These are phyloP conservation scores for Boletus speciosus DNA, from an alignment of 768 basidiomycete species.

Conservation along the genomic window DNA sequence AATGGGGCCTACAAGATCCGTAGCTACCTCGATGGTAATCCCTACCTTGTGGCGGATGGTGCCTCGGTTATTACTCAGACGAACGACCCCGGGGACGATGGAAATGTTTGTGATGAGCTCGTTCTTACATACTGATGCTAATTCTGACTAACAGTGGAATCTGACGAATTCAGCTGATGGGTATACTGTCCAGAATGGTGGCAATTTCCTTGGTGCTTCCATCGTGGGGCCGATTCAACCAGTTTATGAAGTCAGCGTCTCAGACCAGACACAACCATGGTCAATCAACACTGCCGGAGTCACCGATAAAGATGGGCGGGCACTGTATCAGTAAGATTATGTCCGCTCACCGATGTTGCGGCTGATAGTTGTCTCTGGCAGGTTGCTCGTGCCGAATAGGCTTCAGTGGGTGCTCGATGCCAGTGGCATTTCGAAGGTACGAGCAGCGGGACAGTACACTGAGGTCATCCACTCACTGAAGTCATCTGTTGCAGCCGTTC, in stretches of 20 bases:
- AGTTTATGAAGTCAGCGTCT: not conserved
- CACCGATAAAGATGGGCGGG: not conserved
- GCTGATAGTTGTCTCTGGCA: not conserved
- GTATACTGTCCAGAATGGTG: not conserved
- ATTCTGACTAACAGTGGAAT: not conserved
- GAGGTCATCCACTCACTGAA: not conserved
- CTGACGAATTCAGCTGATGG: not conserved
- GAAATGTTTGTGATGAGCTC: not conserved
- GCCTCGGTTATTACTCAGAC: not conserved
- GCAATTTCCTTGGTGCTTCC: not conserved
- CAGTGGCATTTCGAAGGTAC: not conserved
- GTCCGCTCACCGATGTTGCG: too few relatives aligned
- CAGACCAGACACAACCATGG: not conserved
- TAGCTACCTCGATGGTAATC: not conserved
- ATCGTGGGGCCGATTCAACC: not conserved
- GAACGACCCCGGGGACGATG: not conserved
- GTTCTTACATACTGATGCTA: not conserved
- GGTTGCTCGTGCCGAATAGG: not conserved
- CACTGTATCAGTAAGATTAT: not conserved
- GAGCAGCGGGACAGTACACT: not conserved
- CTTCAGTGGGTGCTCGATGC: not conserved
- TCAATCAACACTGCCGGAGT: not conserved
- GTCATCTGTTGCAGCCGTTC: not conserved
- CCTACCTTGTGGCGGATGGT: not conserved
- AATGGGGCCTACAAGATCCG: constrained; percentile 1